Evolutionary conservation across 352 stramenopile species (phyloP), one percentile per base, ranked within the genome.

Genomic region (Globisporangium parvum): DNA sequence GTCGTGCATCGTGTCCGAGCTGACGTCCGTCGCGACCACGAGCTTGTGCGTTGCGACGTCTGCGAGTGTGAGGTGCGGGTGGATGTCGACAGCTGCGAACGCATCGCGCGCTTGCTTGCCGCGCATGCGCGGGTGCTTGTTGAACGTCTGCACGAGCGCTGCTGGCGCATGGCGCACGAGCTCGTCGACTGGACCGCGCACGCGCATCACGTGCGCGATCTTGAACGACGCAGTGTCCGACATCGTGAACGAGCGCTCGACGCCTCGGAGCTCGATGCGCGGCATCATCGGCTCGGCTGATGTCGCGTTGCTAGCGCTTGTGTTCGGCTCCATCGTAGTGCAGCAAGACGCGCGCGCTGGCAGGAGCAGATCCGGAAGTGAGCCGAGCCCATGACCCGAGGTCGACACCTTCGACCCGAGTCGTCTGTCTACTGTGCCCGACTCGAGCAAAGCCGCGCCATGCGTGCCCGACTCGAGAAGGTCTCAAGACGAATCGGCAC

Each of bases 21-120:
- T 31, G 3, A 31, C 26, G 26, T 6, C 26, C 3, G 26, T 31
- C 26, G 6, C 26, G 26, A 31, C 26, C 26, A 31, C 3, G 26
- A 31, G 26, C 60, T 28, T 2, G 51, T 51, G 21, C 51, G 20
- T 52, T 15, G 50, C 60, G n/a, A 72, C 46, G 31, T 72, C 60
- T 24, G 10, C 18, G n/a, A 76, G 53, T 15, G 64, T 58, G 26
- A 86, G 53, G 0, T 45, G 62, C 11, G 70, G 68, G 39, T 79
- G 63, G 8, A 83, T 55, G 51, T 78, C 62, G 4, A 45, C 73
- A 35, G 39, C 71, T 46, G 67, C 70, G 39, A 75, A 61, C 50
- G 70, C 62, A 56, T 71, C 59, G 42, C 68, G 61, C 28, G 77
- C 17, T 21, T 80, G 35, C 14, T 70, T 56, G 8, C 57, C 55